Base-by-base conservation (phyloP, 1,139 yeast genomes). In the Scheffersomyces segobiensis region DNA sequence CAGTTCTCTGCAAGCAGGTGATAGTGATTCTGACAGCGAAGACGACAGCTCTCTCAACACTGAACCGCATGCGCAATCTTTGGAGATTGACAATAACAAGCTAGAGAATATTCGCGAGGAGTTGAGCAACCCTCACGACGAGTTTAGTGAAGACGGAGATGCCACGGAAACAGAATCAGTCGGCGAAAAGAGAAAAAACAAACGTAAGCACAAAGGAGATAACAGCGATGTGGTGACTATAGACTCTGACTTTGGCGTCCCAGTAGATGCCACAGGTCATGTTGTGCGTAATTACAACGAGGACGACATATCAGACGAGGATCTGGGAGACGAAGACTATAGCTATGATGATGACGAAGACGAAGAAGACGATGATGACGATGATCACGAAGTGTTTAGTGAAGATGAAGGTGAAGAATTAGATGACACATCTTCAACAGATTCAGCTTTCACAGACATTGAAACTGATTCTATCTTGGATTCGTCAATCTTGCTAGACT, bases 391-490 rank as follows among this genome's bases (percentile, higher is more conserved):
- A 22, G 46, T 22, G 49, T 46, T n/a, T 42, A 7, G 50, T 19
- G 62, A 59, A 2, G 57, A 51, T 46, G 63, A 59, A 26, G 58
- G 58, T 18, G 63, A 63, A 22, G 60, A 68, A 32, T 67, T 62
- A 18, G 70, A 65, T 8, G 79, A 73, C 18, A 65, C 63, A 0
- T 72, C 77, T 0, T 73, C 81, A 0, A 64, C 73, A 1, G 83
- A 79, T 57, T 79, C 83, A 0, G 82, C 82, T 4, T 80, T 80
- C 59, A 80, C 83, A 0, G 83, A 80, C 58, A 74, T 80, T 20
- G 83, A 80, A 57, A 73, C 76, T 3, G 81, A 76, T 54, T 78
- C 83, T 0, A 66, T 78, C 42, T 59, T 75, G 51, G 78, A 74
- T 49, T 69, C 78, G 4, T 75, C 80, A 0, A 61, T 74, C 18